Evolutionary conservation across 2,329 filamentous ascomycete genomes (phyloP), one percentile per base, ranked within the genome.

Genomic region (Sarocladium strictum): DNA sequence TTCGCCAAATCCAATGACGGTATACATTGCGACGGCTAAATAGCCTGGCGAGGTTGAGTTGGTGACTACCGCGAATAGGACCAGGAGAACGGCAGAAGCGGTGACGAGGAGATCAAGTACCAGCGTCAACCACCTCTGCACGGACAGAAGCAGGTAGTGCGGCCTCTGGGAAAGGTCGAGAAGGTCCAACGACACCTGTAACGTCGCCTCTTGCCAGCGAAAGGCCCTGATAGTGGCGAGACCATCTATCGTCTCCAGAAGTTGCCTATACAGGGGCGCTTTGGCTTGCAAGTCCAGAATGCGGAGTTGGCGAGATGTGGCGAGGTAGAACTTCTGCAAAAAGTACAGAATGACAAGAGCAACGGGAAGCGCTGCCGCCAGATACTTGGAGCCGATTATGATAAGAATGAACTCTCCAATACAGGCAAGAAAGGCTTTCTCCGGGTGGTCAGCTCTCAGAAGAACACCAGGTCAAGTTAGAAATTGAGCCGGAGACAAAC

Each of bases 281-380:
- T 76, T 75, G 19, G 71, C 67, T 61, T 81, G 78, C 0, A 81
- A 64, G 51, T 81, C 78, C 1, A 81, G 65, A 7, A 77, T 69
- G 9, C 79, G 69, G 21, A 81, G 61, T 58, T 80, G 77, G 0
- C 77, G 71, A 0, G 77, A 79, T 0, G 78, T 81, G 1, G 74
- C 69, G 3, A 81, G 68, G 58, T 81, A 81, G 55, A 73, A 69
- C 51, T 72, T 74, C 53, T 79, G 76, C 4, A 79, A 64, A 1
- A 71, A 47, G 55, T 75, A 78, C 1, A 76, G 58, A 0, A 67
- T 63, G 9, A 69, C 55, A 24, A 77, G 61, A 2, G 73, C 67
- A 1, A 73, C 55, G 0, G 76, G 76, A 45, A 77, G 69, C 3
- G 68, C 67, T 3, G 71, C 69, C 0, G 69, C 72, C 1, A 72